These are phyloP conservation scores for Phoma sp. DNA, from an alignment of 2,329 filamentous ascomycete species.

Conservation along the genomic window DNA sequence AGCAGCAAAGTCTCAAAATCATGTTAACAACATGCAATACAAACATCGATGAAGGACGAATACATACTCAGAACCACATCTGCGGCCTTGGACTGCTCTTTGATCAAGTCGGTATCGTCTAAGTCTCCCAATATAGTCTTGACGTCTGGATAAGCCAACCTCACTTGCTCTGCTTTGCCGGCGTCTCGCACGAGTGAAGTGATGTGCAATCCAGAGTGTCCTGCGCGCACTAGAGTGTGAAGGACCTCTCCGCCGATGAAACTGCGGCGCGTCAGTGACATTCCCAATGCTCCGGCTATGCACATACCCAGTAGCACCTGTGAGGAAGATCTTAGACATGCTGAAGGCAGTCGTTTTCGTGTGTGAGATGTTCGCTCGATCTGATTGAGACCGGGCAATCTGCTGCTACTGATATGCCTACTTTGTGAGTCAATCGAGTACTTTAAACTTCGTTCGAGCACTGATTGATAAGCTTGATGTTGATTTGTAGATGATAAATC, in stretches of 20 bases:
- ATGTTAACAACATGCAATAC: not conserved
- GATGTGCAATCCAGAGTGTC: constrained; percentile 5
- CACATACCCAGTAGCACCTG: constrained; percentile 18
- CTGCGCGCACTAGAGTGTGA: constrained; percentile 8
- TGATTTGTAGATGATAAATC: constrained; percentile 7
- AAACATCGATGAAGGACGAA: too few relatives aligned
- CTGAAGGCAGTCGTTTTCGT: not conserved
- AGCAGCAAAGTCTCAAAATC: constrained; percentile 13
- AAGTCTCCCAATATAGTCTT: constrained; percentile 13
- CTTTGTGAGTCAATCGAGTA: not conserved
- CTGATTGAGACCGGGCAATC: not conserved
- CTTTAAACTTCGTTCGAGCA: not conserved
- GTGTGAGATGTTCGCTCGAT: not conserved
- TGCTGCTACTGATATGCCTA: not conserved
- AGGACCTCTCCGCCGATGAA: constrained; percentile 20
- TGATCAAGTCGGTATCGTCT: constrained; percentile 11
- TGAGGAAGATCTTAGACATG: constrained; percentile 14
- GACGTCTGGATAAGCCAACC: constrained; percentile 7
- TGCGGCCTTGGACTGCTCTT: constrained; percentile 11
- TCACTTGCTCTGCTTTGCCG: constrained; percentile 14
- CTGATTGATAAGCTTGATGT: constrained; percentile 3
- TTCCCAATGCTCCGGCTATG: not conserved
- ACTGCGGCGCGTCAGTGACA: not conserved
- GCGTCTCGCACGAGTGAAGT: constrained; percentile 14
- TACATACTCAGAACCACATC: constrained; percentile 16